Percentiles rank a stretch among this genome's conserved stretches.
phyloP scores from a whole-genome alignment of 352 stramenopile genomes.

The Phytopythium kandeliae region DNA sequence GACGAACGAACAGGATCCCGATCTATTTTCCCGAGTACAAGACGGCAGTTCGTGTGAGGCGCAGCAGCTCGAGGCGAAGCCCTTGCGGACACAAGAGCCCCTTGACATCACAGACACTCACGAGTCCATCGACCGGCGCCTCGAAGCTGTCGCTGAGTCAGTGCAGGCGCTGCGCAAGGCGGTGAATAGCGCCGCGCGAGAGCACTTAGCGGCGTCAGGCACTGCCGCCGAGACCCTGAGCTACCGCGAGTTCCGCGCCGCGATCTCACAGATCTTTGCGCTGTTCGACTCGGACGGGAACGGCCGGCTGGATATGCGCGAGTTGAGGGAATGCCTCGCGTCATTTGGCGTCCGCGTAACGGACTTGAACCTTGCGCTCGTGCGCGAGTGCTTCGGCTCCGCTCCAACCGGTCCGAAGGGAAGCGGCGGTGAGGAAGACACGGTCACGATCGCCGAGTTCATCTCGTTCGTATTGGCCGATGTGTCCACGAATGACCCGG shows the following conservation, averaged over 20 bases:
- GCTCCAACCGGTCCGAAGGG: neutral
- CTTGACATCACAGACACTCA: neutral
- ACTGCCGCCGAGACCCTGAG: slow-evolving; percentile 15
- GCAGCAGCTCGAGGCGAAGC: neutral
- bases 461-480: slow-evolving; percentile 63
- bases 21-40: neutral
- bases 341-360: slow-evolving; percentile 42
- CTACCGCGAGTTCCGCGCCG: slow-evolving; percentile 51
- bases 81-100: neutral
- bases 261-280: slow-evolving; percentile 42
- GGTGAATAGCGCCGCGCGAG: slow-evolving; percentile 33
- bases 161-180: slow-evolving; percentile 21
- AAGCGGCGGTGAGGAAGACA: slow-evolving; percentile 14
- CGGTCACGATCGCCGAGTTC: slow-evolving; percentile 57
- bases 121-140: neutral
- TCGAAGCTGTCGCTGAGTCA: neutral
- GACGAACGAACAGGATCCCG: no score
- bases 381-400: slow-evolving; percentile 48
- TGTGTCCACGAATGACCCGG: slow-evolving; percentile 7
- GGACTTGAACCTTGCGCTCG: slow-evolving; percentile 29
- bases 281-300: slow-evolving; percentile 51
- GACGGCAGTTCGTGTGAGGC: neutral
- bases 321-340: slow-evolving; percentile 44
- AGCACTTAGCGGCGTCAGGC: slow-evolving; percentile 17
- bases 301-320: slow-evolving; percentile 43